Conservation (phyloP, 257 asterid genomes). For the Solanum appendiculatum region DNA sequence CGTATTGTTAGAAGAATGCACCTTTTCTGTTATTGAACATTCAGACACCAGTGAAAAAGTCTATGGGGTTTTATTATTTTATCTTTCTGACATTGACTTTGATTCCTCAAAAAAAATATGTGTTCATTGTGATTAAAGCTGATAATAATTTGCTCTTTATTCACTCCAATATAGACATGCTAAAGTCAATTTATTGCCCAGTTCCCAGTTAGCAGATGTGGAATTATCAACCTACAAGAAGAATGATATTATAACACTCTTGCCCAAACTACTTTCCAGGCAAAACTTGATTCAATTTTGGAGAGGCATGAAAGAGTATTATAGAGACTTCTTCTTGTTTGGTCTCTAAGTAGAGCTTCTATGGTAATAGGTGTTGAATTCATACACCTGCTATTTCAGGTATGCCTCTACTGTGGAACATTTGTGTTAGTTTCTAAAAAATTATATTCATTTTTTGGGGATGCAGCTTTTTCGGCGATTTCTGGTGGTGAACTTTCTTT, state of each 20-base stretch:
- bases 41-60: constrained; percentile 71
- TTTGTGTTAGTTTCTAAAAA: not conserved
- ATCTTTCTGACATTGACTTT: constrained; percentile 77
- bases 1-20: no score
- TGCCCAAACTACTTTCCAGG: constrained; percentile 40
- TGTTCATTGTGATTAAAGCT: constrained; percentile 73
- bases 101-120: constrained; percentile 66
- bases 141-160: constrained; percentile 85
- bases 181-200: constrained; percentile 59
- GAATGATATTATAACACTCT: constrained; percentile 40
- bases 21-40: no score
- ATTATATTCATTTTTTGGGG: not conserved
- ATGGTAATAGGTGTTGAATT: constrained; percentile 91
- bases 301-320: constrained; percentile 58
- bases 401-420: not conserved
- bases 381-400: constrained; percentile 88
- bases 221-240: constrained; percentile 58
- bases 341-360: constrained; percentile 86
- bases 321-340: constrained; percentile 53
- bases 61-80: constrained; percentile 65
- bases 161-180: constrained; percentile 73
- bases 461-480: no score
- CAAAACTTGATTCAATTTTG: constrained; percentile 48
- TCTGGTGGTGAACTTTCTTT: constrained; percentile 73
- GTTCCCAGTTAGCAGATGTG: constrained; percentile 67